phyloP scores from a whole-genome alignment of 306 rosid species.

The Benincasa hispida region DNA sequence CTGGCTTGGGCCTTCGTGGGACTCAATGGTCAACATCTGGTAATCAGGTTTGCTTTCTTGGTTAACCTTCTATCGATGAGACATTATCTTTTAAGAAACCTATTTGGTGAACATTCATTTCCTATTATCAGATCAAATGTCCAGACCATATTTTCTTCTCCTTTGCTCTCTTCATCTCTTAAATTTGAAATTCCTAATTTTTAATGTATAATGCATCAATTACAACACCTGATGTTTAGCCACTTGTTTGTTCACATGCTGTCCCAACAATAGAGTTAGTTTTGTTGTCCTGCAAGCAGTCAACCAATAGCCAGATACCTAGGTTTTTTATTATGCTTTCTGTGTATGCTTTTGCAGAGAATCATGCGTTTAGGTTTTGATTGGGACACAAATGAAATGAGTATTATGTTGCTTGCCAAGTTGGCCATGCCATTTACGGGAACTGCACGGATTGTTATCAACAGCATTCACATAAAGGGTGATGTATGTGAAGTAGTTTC shows the following conservation, averaged over 20 bases:
- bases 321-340: neutral
- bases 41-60: constrained; percentile 55
- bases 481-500: constrained; percentile 52
- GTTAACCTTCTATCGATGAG: neutral
- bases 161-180: neutral
- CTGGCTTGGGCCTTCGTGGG: constrained; percentile 76
- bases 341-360: constrained; percentile 38
- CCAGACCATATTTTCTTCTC: neutral
- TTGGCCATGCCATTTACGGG: constrained; percentile 77
- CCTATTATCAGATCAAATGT: neutral
- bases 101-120: neutral
- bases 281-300: neutral
- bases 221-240: neutral
- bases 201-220: neutral
- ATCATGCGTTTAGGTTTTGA: constrained; percentile 72
- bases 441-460: constrained; percentile 88
- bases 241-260: neutral
- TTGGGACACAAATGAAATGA: constrained; percentile 94
- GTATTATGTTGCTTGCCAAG: constrained; percentile 78
- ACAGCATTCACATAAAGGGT: constrained; percentile 90
- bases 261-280: neutral
- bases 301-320: neutral
- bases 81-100: neutral
- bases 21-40: constrained; percentile 70
- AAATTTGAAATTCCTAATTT: neutral